Conservation (phyloP, 257 asterid species). For the Solanum tarapatanum region DNA sequence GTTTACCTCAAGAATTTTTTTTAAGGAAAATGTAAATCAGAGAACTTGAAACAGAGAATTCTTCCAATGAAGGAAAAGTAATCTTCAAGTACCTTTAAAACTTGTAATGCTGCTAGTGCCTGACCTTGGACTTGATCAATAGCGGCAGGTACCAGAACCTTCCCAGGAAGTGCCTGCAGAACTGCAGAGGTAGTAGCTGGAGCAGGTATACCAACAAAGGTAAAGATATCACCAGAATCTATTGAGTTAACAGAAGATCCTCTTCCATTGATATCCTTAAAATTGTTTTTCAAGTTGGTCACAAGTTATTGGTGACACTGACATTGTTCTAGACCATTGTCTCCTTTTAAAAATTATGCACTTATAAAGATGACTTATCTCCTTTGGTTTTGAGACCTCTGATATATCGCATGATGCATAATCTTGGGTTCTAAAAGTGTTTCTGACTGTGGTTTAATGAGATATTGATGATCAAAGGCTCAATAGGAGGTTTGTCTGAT, state of each 20-base stretch:
- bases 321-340: not conserved
- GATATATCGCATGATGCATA: not conserved
- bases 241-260: not conserved
- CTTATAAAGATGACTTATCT: not conserved
- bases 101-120: constrained; percentile 83
- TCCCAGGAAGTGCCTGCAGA: not conserved
- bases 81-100: constrained; percentile 28
- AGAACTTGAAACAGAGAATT: not conserved
- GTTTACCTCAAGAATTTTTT: not conserved
- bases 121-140: constrained; percentile 84
- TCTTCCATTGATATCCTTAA: not conserved
- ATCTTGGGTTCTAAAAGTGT: not conserved
- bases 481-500: not conserved
- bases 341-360: not conserved
- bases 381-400: not conserved
- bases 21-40: not conserved
- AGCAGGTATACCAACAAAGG: not conserved
- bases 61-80: not conserved
- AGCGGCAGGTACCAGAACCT: not conserved
- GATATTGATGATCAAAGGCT: not conserved
- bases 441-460: not conserved
- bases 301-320: not conserved
- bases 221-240: not conserved
- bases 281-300: not conserved
- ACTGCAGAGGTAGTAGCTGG: not conserved